Conservation (phyloP, 129 eudicot genomes). For the Silybum marianum region DNA sequence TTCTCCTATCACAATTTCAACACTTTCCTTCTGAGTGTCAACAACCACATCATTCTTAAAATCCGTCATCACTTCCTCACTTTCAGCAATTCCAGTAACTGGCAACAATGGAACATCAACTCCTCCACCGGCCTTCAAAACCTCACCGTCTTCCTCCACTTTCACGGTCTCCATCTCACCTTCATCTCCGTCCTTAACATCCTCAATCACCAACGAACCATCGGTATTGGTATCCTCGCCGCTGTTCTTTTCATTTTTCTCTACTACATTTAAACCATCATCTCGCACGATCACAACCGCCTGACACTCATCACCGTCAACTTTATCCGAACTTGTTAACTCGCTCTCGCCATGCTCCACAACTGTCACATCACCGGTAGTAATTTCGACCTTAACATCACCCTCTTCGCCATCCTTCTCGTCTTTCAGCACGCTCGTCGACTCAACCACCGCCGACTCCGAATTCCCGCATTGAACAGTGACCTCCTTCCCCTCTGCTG, state of each 20-base stretch:
- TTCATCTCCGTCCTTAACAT: constrained; percentile 8
- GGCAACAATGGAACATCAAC: constrained; percentile 16
- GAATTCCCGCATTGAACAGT: background rate
- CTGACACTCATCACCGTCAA: constrained; percentile 19
- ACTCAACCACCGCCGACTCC: constrained; percentile 8
- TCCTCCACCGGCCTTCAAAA: background rate
- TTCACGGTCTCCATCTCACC: constrained; percentile 15
- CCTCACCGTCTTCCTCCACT: constrained; percentile 13
- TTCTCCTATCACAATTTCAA: background rate
- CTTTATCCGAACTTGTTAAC: constrained; percentile 9
- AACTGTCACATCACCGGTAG: constrained; percentile 5
- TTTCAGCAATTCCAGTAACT: constrained; percentile 20
- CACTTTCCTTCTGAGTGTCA: background rate
- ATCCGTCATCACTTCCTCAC: constrained; percentile 19
- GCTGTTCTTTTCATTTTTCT: constrained; percentile 4
- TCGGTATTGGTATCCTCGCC: constrained; percentile 12
- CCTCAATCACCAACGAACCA: background rate
- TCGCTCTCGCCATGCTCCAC: constrained; percentile 4
- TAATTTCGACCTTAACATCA: constrained; percentile 7
- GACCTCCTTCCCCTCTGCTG: constrained; percentile 11
- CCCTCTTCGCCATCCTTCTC: constrained; percentile 8
- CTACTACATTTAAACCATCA: constrained; percentile 10
- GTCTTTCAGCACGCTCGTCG: background rate
- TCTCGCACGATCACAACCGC: constrained; percentile 15
- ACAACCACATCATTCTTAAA: constrained; percentile 21